Conservation (phyloP, 2,329 filamentous ascomycete genomes). For the Apiospora rasikravindrae region DNA sequence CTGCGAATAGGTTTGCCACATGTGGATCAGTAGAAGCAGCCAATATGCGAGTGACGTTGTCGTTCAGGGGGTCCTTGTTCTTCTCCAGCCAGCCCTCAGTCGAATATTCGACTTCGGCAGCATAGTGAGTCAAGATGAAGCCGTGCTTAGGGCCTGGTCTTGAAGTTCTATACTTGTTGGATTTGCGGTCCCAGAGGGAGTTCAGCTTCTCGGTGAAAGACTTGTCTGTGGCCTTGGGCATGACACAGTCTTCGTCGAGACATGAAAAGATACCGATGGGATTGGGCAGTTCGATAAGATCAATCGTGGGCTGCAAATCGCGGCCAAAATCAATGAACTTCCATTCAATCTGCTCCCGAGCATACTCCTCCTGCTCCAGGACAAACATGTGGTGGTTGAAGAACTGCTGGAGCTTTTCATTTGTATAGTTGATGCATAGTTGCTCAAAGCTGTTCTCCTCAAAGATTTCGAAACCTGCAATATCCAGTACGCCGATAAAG, state of each 20-base stretch:
- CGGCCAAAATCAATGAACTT: slow-evolving; percentile 99
- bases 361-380: slow-evolving; percentile 97
- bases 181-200: slow-evolving; percentile 94
- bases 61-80: slow-evolving; percentile 98
- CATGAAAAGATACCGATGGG: slow-evolving; percentile 99
- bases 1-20: slow-evolving; percentile 81
- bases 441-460: slow-evolving; percentile 99
- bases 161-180: slow-evolving; percentile 87
- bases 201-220: slow-evolving; percentile 98
- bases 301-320: slow-evolving; percentile 95
- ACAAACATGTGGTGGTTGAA: slow-evolving; percentile 99
- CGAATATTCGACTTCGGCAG: slow-evolving; percentile 95
- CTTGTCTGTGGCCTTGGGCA: slow-evolving; percentile 98
- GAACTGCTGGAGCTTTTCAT: slow-evolving; percentile 98
- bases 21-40: slow-evolving; percentile 83
- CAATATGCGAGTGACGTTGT: slow-evolving; percentile 91
- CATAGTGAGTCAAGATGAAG: slow-evolving; percentile 96
- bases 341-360: slow-evolving; percentile 97
- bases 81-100: slow-evolving; percentile 97
- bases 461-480: slow-evolving; percentile 98
- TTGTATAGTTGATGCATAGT: slow-evolving; percentile 99
- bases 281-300: slow-evolving; percentile 93
- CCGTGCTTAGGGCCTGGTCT: slow-evolving; percentile 76
- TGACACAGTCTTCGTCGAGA: slow-evolving; percentile 95
- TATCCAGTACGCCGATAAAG: slow-evolving; percentile 98